These are phyloP conservation scores for Leishmania martiniquensis DNA, from an alignment of 208 protist species.

Conservation along the genomic window DNA sequence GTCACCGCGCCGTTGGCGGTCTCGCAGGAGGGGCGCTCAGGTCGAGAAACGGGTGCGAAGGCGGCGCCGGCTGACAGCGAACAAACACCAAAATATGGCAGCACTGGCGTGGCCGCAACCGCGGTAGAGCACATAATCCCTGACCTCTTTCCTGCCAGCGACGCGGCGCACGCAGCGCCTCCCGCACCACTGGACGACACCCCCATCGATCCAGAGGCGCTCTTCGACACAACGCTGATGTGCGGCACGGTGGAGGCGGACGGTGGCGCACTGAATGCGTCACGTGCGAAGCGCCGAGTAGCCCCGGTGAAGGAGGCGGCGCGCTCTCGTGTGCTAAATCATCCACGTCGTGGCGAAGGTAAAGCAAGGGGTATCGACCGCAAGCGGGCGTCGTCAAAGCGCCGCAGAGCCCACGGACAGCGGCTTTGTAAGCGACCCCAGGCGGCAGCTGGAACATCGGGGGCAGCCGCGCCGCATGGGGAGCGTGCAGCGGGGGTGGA, in stretches of 20 bases:
- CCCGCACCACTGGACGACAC: background rate
- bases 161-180: background rate
- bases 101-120: background rate
- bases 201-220: constrained; percentile 9
- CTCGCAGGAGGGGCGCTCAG: background rate
- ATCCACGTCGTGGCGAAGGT: background rate
- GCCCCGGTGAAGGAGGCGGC: background rate
- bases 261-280: background rate
- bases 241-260: constrained; percentile 6
- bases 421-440: background rate
- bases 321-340: background rate
- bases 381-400: background rate
- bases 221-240: constrained; percentile 31
- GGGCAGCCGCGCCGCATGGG: background rate
- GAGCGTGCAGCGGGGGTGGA: background rate
- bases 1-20: background rate
- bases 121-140: background rate
- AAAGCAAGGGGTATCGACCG: background rate
- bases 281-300: background rate
- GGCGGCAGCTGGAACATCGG: background rate
- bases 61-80: background rate
- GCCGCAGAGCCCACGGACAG: background rate
- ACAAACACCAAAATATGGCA: background rate
- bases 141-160: background rate
- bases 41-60: background rate